Conservation (phyloP, 768 basidiomycete genomes). For the Scleroderma bovista region DNA sequence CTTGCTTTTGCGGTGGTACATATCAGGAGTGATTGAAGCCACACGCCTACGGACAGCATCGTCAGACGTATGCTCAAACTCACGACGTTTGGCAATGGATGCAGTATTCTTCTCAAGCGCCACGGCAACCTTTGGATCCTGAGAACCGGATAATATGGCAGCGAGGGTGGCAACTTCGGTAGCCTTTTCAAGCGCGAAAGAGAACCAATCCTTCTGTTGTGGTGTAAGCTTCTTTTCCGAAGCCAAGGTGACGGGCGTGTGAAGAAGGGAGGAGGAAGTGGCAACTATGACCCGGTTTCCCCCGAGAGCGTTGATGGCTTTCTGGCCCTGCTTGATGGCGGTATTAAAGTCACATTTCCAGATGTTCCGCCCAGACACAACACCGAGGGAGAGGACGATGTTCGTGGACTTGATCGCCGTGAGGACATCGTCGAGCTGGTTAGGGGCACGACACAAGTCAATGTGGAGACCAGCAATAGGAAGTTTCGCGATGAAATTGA, state of each 20-base stretch:
- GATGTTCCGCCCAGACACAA: slow-evolving; percentile 98
- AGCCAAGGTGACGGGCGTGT: slow-evolving; percentile 94
- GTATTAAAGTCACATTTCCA: slow-evolving; percentile 95
- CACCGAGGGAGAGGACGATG: slow-evolving; percentile 84
- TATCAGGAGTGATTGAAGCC: slow-evolving; percentile 79
- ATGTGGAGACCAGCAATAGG: slow-evolving; percentile 93
- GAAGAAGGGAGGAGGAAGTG: slow-evolving; percentile 96
- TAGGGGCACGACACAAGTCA: slow-evolving; percentile 91
- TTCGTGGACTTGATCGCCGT: slow-evolving; percentile 78
- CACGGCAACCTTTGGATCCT: slow-evolving; percentile 61
- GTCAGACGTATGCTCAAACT: slow-evolving; percentile 91
- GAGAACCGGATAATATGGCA: slow-evolving; percentile 77
- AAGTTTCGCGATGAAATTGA: slow-evolving; percentile 85
- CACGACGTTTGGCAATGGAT: slow-evolving; percentile 91
- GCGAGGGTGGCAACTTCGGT: slow-evolving; percentile 86
- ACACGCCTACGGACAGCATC: slow-evolving; percentile 94
- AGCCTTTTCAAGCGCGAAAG: slow-evolving; percentile 96
- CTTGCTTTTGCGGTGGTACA: slow-evolving; percentile 82
- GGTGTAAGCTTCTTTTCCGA: slow-evolving; percentile 86
- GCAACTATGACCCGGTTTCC: slow-evolving; percentile 86
- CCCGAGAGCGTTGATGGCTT: slow-evolving; percentile 79
- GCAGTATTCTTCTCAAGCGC: slow-evolving; percentile 84
- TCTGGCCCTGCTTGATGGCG: slow-evolving; percentile 77
- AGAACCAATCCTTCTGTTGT: slow-evolving; percentile 96
- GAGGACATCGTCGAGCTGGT: slow-evolving; percentile 78